Base-by-base conservation (phyloP, 768 basidiomycete species). In the Pholiota conissans region DNA sequence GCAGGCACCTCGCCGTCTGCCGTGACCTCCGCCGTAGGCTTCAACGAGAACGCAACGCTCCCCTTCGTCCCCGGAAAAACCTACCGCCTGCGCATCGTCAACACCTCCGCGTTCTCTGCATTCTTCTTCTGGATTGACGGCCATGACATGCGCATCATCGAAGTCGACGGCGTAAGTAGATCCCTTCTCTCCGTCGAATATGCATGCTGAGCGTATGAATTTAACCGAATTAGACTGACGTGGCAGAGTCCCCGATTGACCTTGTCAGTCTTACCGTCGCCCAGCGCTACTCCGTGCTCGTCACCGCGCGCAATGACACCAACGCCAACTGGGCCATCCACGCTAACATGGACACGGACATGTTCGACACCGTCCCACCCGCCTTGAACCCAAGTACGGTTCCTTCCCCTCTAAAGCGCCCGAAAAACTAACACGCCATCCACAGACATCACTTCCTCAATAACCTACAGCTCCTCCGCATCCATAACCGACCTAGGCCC, bases 121-220 rank as follows among this genome's bases (percentile, higher is more conserved):
- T 92, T 92, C 73, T 92, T 79, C 77, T 92, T 94, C 71, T 91
- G 90, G 88, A 91, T 94, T 40, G 92, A 93, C 60, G 92, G 92
- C 3, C 91, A 94, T 64, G 81, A 89, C 28, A 92, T 94, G 90
- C 75, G 79, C 5, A 81, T 93, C 59, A 90, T 94, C 59, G 91
- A 94, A 71, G 91, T 83, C 53, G 91, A 93, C 63, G 91, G 91
- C 1, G 91, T 90, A 69, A 39, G 87, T 75, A 10, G 22, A n/a
- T n/a, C n/a, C 11, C 3, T 18, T 11, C 9, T 56, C 9, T 47
- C 9, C 42, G 54, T 16, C n/a, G n/a, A 28, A 22, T 32, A 32
- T 32, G n/a, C 3, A 47, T 32, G 27, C 13, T 37, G 1, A 10
- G 28, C 18, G 20, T 46, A 26, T 47, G 24, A 52, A 8, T 34